These are phyloP conservation scores for Stentor coeruleus DNA, from an alignment of 73 alveolate genomes.

Conservation along the genomic window DNA sequence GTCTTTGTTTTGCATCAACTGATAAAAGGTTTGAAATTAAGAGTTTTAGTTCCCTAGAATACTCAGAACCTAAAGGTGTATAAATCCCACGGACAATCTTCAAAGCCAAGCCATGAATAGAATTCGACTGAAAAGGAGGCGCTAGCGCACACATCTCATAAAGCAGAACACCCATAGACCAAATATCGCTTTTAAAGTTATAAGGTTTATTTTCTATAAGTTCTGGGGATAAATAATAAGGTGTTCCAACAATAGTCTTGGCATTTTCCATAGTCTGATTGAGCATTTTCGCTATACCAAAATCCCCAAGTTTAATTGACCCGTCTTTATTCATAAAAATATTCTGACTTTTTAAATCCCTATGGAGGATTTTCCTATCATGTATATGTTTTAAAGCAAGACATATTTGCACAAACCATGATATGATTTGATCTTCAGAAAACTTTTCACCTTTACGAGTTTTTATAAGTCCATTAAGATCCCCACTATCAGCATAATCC, in stretches of 20 bases:
- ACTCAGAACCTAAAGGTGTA: conserved; percentile 43
- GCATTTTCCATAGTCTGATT: conserved; percentile 51
- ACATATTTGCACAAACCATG: conserved; percentile 73
- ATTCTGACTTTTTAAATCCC: conserved; percentile 76
- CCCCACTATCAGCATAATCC: conserved; percentile 83
- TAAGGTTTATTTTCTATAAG: conserved; percentile 63
- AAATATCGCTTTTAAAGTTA: conserved; percentile 67
- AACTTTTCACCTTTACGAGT: conserved; percentile 37
- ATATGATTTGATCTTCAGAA: conserved; percentile 60
- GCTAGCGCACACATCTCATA: conserved; percentile 31
- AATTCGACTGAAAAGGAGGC: conserved; percentile 64
- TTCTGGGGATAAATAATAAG: conserved; percentile 74
- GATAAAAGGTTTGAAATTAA: conserved; percentile 49
- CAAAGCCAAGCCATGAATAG: conserved; percentile 52
- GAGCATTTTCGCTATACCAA: conserved; percentile 75
- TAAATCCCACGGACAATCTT: conserved; percentile 64
- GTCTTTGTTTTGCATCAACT: conserved; percentile 61
- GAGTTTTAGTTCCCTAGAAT: conserved; percentile 48
- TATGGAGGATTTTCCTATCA: conserved; percentile 67
- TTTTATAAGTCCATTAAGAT: conserved; percentile 51
- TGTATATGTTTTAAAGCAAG: conserved; percentile 62
- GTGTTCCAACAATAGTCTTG: conserved; percentile 58
- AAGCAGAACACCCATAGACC: conserved; percentile 51
- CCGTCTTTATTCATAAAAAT: conserved; percentile 63
- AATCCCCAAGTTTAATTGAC: conserved; percentile 73